Percentiles rank a stretch among this genome's conserved stretches.
phyloP scores from a whole-genome alignment of 495 filamentous ascomycete genomes.

The Durotheca rogersii region DNA sequence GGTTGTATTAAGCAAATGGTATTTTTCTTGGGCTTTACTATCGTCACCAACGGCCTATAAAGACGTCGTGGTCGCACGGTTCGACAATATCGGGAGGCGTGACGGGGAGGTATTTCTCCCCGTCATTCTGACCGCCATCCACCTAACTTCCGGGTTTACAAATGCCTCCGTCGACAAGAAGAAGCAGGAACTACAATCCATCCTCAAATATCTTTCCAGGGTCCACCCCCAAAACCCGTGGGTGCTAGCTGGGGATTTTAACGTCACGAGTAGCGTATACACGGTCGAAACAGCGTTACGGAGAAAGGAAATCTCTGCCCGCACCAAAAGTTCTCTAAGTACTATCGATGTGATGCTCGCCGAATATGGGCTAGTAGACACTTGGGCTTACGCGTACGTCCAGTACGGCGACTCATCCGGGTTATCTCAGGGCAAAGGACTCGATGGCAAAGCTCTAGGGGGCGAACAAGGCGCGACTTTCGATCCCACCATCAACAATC shows the following conservation, averaged over 20 bases:
- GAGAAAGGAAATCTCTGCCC: slow-evolving; percentile 44
- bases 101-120: slow-evolving; percentile 23
- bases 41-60: slow-evolving; percentile 52
- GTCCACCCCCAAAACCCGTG: slow-evolving; percentile 42
- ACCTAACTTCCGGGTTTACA: slow-evolving; percentile 55
- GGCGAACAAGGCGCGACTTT: slow-evolving; percentile 61
- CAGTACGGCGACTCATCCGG: slow-evolving; percentile 33
- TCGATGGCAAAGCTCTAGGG: slow-evolving; percentile 31
- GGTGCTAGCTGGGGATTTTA: slow-evolving; percentile 61
- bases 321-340: slow-evolving; percentile 35
- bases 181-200: slow-evolving; percentile 45
- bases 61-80: slow-evolving; percentile 47
- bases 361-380: slow-evolving; percentile 42
- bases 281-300: slow-evolving; percentile 51
- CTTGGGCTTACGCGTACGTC: slow-evolving; percentile 44
- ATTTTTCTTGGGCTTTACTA: slow-evolving; percentile 53
- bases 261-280: slow-evolving; percentile 52
- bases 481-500: slow-evolving; percentile 51
- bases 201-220: slow-evolving; percentile 44
- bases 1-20: slow-evolving; percentile 51
- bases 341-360: slow-evolving; percentile 39
- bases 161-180: slow-evolving; percentile 54
- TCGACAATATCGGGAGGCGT: slow-evolving; percentile 36
- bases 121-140: slow-evolving; percentile 51
- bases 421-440: slow-evolving; percentile 14